phyloP scores from a whole-genome alignment of 2,329 filamentous ascomycete genomes.

The Parastagonospora avenae region DNA sequence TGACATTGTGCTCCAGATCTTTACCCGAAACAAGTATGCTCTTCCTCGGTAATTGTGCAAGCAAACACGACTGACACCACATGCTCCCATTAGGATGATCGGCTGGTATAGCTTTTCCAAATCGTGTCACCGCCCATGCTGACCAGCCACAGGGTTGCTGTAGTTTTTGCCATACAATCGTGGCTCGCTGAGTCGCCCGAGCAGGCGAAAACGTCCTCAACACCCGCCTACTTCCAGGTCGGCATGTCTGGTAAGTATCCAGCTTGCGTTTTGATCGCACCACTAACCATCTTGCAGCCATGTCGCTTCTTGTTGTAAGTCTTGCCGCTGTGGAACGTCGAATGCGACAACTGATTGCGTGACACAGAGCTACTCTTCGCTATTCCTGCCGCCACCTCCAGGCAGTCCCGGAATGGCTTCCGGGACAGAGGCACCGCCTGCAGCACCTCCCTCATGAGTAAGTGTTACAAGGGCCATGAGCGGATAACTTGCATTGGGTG shows the following conservation, averaged over 20 bases:
- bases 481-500: background rate
- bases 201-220: constrained; percentile 65
- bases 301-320: constrained; percentile 55
- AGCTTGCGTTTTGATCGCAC: background rate
- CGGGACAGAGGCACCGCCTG: constrained; percentile 55
- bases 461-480: background rate
- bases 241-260: constrained; percentile 73
- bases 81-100: constrained; percentile 58
- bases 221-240: constrained; percentile 75
- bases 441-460: constrained; percentile 51
- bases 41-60: constrained; percentile 7
- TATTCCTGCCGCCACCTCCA: constrained; percentile 65
- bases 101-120: constrained; percentile 58
- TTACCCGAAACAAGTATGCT: constrained; percentile 81
- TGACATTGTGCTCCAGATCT: constrained; percentile 64
- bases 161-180: constrained; percentile 74
- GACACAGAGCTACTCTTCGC: constrained; percentile 62
- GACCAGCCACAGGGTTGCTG: constrained; percentile 63
- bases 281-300: constrained; percentile 35
- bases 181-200: constrained; percentile 79
- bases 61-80: constrained; percentile 21
- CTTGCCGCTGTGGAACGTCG: background rate
- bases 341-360: constrained; percentile 17
- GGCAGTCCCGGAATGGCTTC: constrained; percentile 41
- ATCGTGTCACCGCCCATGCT: constrained; percentile 14